Conservation (phyloP, 2,329 filamentous ascomycete genomes). For the Fulvia fulva region DNA sequence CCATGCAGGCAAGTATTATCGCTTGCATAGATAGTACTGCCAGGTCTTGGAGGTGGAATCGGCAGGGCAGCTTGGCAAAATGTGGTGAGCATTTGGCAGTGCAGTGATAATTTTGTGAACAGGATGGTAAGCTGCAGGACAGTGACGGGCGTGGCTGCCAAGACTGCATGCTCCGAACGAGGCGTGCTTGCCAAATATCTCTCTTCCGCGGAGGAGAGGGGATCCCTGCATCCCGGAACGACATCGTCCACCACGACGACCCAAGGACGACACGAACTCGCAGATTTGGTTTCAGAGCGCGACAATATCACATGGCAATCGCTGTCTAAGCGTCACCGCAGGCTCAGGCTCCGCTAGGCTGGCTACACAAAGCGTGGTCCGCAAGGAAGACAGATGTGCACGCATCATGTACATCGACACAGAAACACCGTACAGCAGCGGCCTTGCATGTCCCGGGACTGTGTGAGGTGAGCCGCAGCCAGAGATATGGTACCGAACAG, state of each 20-base stretch:
- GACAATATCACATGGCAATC: constrained; percentile 2
- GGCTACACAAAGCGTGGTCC: background rate
- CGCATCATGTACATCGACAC: background rate
- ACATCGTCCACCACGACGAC: background rate
- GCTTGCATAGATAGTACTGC: background rate
- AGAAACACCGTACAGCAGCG: background rate
- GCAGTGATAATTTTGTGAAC: background rate
- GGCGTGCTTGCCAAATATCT: too few relatives aligned
- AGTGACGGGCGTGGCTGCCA: too few relatives aligned
- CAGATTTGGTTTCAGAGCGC: background rate
- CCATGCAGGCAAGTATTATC: background rate
- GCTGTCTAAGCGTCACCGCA: background rate
- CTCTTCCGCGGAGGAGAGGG: background rate
- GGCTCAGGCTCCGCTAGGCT: background rate
- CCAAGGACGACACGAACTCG: too few relatives aligned
- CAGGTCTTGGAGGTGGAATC: background rate
- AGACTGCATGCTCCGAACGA: too few relatives aligned
- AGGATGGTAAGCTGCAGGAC: background rate
- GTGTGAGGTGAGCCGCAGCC: constrained; percentile 1
- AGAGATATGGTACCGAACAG: background rate
- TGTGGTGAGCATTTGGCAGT: background rate
- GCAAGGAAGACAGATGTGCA: background rate
- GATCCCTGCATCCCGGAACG: background rate
- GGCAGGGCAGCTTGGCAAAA: background rate
- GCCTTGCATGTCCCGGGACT: background rate